Percentiles rank a stretch among this genome's conserved stretches.
These are phyloP conservation scores for Fusarium sp. DNA, from an alignment of 2,329 filamentous ascomycete species.

Conservation along the genomic window DNA sequence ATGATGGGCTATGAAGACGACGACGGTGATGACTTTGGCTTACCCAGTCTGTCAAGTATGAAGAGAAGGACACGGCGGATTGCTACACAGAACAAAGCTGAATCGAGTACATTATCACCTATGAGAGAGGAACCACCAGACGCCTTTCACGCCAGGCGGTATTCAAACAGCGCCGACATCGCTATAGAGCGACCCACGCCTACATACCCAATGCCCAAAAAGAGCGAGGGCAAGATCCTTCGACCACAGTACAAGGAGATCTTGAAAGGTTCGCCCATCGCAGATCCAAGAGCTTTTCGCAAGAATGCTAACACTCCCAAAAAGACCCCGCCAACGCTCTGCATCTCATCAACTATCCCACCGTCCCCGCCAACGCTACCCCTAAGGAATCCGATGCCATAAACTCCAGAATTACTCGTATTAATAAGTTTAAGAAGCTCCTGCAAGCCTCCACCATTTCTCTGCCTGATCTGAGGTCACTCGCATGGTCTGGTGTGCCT, in stretches of 20 bases:
- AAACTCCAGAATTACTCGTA: slow-evolving; percentile 87
- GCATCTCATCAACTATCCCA: slow-evolving; percentile 90
- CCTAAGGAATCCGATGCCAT: slow-evolving; percentile 88
- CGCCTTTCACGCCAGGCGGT: slow-evolving; percentile 62
- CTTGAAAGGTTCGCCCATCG: slow-evolving; percentile 66
- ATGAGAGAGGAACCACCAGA: slow-evolving; percentile 52
- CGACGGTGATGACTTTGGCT: slow-evolving; percentile 93
- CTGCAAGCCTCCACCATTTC: slow-evolving; percentile 92
- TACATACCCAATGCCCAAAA: slow-evolving; percentile 87
- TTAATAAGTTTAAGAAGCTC: slow-evolving; percentile 98
- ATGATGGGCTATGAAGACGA: slow-evolving; percentile 85
- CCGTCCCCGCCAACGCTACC: slow-evolving; percentile 76
- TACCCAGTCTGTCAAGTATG: slow-evolving; percentile 93
- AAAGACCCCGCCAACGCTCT: slow-evolving; percentile 88
- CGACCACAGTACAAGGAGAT: slow-evolving; percentile 99
- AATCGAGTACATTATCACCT: slow-evolving; percentile 51
- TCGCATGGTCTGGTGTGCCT: slow-evolving; percentile 94
- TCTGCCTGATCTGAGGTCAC: slow-evolving; percentile 81
- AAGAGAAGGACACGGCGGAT: slow-evolving; percentile 73
- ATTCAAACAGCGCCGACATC: slow-evolving; percentile 91
- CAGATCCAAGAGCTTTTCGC: background rate
- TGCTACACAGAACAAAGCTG: slow-evolving; percentile 55
- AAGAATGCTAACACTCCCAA: slow-evolving; percentile 28
- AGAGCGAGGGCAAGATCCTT: slow-evolving; percentile 92
- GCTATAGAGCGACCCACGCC: slow-evolving; percentile 87